phyloP scores from a whole-genome alignment of 116 monocot species.

The Posidonia oceanica region DNA sequence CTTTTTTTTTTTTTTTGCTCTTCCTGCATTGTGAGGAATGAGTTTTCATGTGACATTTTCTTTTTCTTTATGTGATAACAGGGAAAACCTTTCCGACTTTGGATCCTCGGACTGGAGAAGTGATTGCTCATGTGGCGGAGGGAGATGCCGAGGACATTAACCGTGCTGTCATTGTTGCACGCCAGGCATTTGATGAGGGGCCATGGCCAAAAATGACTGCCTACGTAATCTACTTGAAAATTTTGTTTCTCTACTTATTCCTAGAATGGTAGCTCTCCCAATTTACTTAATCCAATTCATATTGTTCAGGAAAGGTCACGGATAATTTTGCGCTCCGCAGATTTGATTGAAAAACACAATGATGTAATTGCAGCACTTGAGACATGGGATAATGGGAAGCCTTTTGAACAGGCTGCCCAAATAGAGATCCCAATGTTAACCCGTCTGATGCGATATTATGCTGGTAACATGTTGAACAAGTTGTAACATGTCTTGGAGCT shows the following conservation, averaged over 20 bases:
- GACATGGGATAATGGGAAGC: conserved; percentile 92
- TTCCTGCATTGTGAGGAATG: no score
- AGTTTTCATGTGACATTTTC: no score
- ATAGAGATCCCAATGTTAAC: conserved; percentile 57
- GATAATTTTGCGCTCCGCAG: conserved; percentile 49
- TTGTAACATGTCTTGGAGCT: background rate
- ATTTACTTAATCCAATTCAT: background rate
- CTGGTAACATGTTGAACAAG: conserved; percentile 30
- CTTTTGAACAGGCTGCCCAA: conserved; percentile 51
- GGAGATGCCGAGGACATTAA: conserved; percentile 67
- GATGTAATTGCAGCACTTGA: conserved; percentile 86
- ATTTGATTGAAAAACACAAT: conserved; percentile 78
- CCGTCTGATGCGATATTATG: conserved; percentile 74
- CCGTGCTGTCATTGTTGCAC: conserved; percentile 60
- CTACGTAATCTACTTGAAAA: conserved; percentile 33
- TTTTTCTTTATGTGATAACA: conserved; percentile 2
- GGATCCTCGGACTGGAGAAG: conserved; percentile 80
- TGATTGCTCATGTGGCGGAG: conserved; percentile 79
- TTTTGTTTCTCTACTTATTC: background rate
- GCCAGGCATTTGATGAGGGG: conserved; percentile 86
- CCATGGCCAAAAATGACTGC: conserved; percentile 88
- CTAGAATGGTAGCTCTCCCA: background rate
- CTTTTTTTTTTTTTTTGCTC: no score
- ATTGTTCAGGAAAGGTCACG: conserved; percentile 66
- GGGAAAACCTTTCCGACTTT: conserved; percentile 78